Evolutionary conservation across 306 rosid species (phyloP), one percentile per base, ranked within the genome.

Genomic region (Rubus parviflorus): DNA sequence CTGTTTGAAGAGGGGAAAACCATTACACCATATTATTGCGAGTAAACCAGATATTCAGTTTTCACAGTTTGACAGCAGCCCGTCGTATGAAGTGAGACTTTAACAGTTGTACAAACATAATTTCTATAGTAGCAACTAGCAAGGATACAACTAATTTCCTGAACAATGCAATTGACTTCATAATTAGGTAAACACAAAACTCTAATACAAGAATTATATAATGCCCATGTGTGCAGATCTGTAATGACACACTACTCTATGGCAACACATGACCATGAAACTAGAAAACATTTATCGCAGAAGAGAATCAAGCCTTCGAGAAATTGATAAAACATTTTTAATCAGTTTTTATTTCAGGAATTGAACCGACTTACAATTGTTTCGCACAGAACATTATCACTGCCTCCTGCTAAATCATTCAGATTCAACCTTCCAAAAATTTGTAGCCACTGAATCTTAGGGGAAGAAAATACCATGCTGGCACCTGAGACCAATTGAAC

Each of bases 401-500:
- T 51, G 53, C 74, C 65, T 68, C 76, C 46, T 62, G 75, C 43
- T 56, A 80, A 70, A 74, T 73, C 15, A 63, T 53, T 78, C 68
- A 78, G 19, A 48, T 74, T 84, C 48, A 81, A 61, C 47, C 64
- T 48, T 0, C 41, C 67, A 70, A 84, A 66, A 52, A 78, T 79
- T 62, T 77, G 77, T 47, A 63, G 58, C 88, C 88, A 84, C 77
- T 84, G 83, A 63, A 49, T 53, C 82, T 84, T 84, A 23, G 85
- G 78, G 45, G 85, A 75, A 69, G 83, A 74, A 65, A 81, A 84
- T 70, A 84, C 75, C 85, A 84, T 40, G 78, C 85, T 81, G 52
- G 88, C 85, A 68, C 85, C 88, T 7, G 88, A 84, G 67, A 84
- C 85, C 74, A 84, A 74, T 70, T 49, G 73, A 62, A 81, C 17